Evolutionary conservation across 768 basidiomycete genomes (phyloP), one percentile per base, ranked within the genome.

Genomic region (Pholiota microspora): DNA sequence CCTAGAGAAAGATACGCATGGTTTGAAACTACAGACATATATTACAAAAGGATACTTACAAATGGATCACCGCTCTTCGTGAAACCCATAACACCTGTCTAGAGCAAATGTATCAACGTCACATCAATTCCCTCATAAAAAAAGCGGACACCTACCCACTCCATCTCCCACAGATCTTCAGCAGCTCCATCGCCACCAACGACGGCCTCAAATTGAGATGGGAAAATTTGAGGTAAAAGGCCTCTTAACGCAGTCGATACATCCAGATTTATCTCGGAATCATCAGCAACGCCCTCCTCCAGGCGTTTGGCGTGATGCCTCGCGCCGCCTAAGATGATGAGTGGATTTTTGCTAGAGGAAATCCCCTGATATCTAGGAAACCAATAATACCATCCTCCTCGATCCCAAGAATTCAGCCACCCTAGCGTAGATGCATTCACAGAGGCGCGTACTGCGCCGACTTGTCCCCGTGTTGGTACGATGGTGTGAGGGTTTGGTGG

Each of bases 81-180:
- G 60, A 73, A 89, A 0, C 83, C 92, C 89, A 91, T 91, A 40
- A 94, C 89, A 0, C 92, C 92, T 0, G 87, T 89, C 92, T 92
- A 59, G 45, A 38, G 25, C 16, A 2, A 6, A 42, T 8, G 23
- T 21, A 31, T 21, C 18, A 23, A 24, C 34, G 24, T 9, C 42
- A 24, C 13, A 51, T 53, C 18, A 59, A 10, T 35, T 53, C 7
- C 42, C 31, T 44, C 13, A 8, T 2, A 9, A 16, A 36, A 35
- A 35, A 32, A 45, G 10, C 45, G 16, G 12, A 52, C 1, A 70
- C 79, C 38, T 47, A 89, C 90, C 91, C 92, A 94, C 77, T 93
- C 89, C 79, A 84, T 82, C 66, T 89, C 88, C 62, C 64, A 65
- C 6, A 27, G 35, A 5, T 84, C 83, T 48, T 81, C 75, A n/a